Base-by-base conservation (phyloP, 1,139 yeast species). In the Candida tropicalis region DNA sequence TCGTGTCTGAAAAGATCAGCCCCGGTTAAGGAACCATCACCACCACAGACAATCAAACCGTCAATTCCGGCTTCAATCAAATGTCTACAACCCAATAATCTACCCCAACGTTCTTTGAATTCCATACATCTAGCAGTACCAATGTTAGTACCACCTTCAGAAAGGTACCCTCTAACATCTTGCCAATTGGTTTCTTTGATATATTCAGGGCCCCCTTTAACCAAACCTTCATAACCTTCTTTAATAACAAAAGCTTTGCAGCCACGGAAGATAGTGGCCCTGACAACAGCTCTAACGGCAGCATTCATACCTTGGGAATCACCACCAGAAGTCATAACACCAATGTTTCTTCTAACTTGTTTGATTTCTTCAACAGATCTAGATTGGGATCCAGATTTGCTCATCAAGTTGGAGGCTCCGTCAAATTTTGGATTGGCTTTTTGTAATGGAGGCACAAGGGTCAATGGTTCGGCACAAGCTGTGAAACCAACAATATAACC, bases 221-320 rank as follows among this genome's bases (percentile, higher is more conserved):
- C 86, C 48, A 86, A 67, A 37, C 95, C 95, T 52, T 83, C 82
- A 64, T 86, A 86, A 47, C 95, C 95, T 66, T 86, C 95, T 60
- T 77, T 81, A 23, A 86, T 74, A 3, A 87, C 90, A 59, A 72
- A 86, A 1, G 85, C 86, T 53, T 82, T 85, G 60, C 91, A 84
- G 10, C 84, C 87, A 49, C 77, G 70, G 65, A 72, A 81, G 51
- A 86, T 82, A 43, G 87, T 87, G 0, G 91, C 80, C 54, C 95
- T 70, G 7, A 85, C 86, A 41, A 86, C 88, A 1, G 93, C 91
- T 52, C 93, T 73, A 8, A 86, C 93, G 22, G 82, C 84, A 5
- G 93, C 88, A 59, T 84, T 84, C 95, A 86, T 86, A 55, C 95
- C 95, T 15, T 88, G 93, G 38, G 93, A 85, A 61, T 86, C 95